Evolutionary conservation across 768 basidiomycete species (phyloP).

Genomic region (Agaricus blazei): DNA sequence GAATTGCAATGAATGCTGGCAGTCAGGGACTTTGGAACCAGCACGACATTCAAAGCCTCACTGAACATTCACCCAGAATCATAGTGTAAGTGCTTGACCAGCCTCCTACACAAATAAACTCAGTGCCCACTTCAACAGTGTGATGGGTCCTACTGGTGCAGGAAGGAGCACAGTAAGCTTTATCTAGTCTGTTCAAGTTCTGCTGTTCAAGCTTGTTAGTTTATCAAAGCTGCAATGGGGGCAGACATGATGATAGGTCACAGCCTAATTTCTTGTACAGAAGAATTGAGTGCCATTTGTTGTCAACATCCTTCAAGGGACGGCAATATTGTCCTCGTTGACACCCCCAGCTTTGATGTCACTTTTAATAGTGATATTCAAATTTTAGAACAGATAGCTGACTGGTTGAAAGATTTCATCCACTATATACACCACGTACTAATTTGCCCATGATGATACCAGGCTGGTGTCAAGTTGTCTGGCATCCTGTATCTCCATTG

Average conservation of each 20-base stretch:
- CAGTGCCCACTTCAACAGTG: slow-evolving; percentile 1
- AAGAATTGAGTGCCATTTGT: background rate
- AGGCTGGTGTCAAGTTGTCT: background rate
- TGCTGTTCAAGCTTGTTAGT: background rate
- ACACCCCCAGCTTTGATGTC: slow-evolving; percentile 14
- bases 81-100: slow-evolving; percentile 7
- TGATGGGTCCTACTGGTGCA: slow-evolving; percentile 21
- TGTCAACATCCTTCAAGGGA: background rate
- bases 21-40: background rate
- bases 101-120: background rate
- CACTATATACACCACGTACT: too few species aligned
- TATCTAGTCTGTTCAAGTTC: background rate
- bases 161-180: slow-evolving; percentile 17
- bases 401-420: slow-evolving; percentile 6
- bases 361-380: slow-evolving; percentile 9
- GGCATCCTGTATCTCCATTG: slow-evolving; percentile 11
- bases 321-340: slow-evolving; percentile 6
- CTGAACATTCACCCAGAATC: background rate
- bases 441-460: background rate
- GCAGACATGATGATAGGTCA: slow-evolving; percentile 3
- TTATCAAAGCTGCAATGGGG: slow-evolving; percentile 3
- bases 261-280: slow-evolving; percentile 7
- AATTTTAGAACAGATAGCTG: slow-evolving; percentile 8
- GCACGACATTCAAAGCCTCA: background rate
- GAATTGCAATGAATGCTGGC: background rate